Evolutionary conservation across 495 filamentous ascomycete species (phyloP).

Genomic region (Aspergillus olivimuriae): DNA sequence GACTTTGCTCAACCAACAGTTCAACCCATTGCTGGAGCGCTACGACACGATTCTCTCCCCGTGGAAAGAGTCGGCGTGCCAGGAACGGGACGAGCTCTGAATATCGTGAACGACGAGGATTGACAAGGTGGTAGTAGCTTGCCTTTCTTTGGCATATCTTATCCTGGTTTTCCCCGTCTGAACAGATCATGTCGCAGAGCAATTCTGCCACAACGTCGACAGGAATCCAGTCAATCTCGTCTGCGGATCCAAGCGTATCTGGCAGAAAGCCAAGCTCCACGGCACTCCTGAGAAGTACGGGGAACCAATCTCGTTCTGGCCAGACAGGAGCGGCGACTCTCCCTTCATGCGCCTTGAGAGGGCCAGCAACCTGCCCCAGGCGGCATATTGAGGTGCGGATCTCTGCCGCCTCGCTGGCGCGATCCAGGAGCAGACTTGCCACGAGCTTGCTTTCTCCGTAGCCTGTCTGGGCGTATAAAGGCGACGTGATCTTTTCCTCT

Average conservation of each 20-base stretch:
- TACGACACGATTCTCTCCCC: neutral
- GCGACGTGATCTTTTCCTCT: conserved; percentile 36
- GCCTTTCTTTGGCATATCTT: neutral
- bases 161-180: neutral
- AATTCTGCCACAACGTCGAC: neutral
- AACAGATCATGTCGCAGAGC: neutral
- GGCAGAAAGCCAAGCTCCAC: neutral
- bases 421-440: conserved; percentile 41
- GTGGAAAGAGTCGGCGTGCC: neutral
- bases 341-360: conserved; percentile 17
- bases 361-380: conserved; percentile 50
- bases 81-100: neutral
- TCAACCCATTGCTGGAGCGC: neutral
- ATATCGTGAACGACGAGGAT: neutral
- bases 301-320: neutral
- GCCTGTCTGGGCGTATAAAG: conserved; percentile 30
- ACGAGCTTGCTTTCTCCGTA: conserved; percentile 50
- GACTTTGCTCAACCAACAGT: neutral
- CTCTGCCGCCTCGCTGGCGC: conserved; percentile 23
- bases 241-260: neutral
- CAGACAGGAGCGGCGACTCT: neutral
- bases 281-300: neutral
- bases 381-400: conserved; percentile 40
- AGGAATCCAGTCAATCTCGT: neutral
- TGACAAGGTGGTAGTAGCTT: neutral